Evolutionary conservation across 371 early-diverging fungal species (phyloP), one percentile per base, ranked within the genome.

Genomic region (Parasitella parasitica): DNA sequence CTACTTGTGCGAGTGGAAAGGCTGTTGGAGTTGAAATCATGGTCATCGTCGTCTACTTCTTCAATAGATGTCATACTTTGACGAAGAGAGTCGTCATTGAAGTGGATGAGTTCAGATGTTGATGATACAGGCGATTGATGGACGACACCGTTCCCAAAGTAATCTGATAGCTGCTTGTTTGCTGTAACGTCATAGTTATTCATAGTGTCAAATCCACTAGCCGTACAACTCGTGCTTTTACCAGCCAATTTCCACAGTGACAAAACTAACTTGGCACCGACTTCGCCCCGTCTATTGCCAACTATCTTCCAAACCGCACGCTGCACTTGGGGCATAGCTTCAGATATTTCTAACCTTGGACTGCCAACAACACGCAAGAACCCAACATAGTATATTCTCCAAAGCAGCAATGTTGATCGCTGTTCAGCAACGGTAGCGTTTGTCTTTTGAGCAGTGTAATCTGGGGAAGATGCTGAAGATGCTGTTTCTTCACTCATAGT

Each of bases 271-370:
- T 82, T 81, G 1, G 83, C 85, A 18, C 86, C 92, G 11, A 80
- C 80, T 6, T 63, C 69, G 7, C 84, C 86, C 22, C 85, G 80
- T 57, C 87, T 78, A 61, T 90, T 89, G 11, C 83, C 86, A 12
- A 79, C 80, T 24, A 91, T 70, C 39, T 87, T 80, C 76, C 83
- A 81, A 2, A 84, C 76, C 0, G 85, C 82, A 6, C 89, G 80
- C 41, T 86, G 81, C 5, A 70, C 67, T 59, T 86, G 88, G 6
- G 88, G 85, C 24, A 76, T 67, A 57, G 82, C 83, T 22, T 72
- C 59, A 54, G 86, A 84, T 2, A 88, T 73, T n/a, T 87, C 83
- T 46, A 87, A 53, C 53, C 73, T 71, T 26, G 78, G 83, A 57
- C 85, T 84, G 28, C 84, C 83, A 6, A 91, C 68, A 6, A 88